Percentiles rank a stretch among this genome's conserved stretches.
Evolutionary conservation across 306 rosid genomes (phyloP).

Genomic region (Cyclanthera cordifolia): DNA sequence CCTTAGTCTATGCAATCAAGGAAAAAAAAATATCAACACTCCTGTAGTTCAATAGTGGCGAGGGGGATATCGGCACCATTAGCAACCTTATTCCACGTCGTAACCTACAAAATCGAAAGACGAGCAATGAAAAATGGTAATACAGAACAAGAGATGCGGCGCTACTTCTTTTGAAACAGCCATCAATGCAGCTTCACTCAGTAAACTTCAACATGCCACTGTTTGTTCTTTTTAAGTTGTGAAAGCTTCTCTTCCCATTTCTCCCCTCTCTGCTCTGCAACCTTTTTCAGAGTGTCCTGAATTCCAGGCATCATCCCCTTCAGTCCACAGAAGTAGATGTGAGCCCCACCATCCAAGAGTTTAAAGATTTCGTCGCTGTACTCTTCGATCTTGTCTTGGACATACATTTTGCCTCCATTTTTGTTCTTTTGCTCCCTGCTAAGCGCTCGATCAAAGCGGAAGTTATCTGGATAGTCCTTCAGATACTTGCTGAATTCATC

Average conservation of each 20-base stretch:
- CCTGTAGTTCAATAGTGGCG: neutral
- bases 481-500: slow-evolving; percentile 84
- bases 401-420: slow-evolving; percentile 93
- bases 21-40: neutral
- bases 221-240: slow-evolving; percentile 86
- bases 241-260: slow-evolving; percentile 88
- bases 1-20: slow-evolving; percentile 5
- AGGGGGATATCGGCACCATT: no score
- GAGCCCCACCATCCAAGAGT: slow-evolving; percentile 78
- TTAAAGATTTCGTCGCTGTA: slow-evolving; percentile 78
- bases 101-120: neutral
- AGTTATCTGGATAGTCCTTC: slow-evolving; percentile 62
- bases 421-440: slow-evolving; percentile 83
- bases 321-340: slow-evolving; percentile 92
- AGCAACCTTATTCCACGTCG: neutral
- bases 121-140: neutral
- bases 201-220: slow-evolving; percentile 98
- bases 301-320: slow-evolving; percentile 99
- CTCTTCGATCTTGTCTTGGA: slow-evolving; percentile 96
- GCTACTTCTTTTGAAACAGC: slow-evolving; percentile 5
- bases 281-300: slow-evolving; percentile 83
- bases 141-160: slow-evolving; percentile 2
- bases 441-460: slow-evolving; percentile 65
- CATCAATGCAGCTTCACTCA: slow-evolving; percentile 30
- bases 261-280: slow-evolving; percentile 80